Conservation (phyloP, 257 asterid genomes). For the Forsythia suspensa region DNA sequence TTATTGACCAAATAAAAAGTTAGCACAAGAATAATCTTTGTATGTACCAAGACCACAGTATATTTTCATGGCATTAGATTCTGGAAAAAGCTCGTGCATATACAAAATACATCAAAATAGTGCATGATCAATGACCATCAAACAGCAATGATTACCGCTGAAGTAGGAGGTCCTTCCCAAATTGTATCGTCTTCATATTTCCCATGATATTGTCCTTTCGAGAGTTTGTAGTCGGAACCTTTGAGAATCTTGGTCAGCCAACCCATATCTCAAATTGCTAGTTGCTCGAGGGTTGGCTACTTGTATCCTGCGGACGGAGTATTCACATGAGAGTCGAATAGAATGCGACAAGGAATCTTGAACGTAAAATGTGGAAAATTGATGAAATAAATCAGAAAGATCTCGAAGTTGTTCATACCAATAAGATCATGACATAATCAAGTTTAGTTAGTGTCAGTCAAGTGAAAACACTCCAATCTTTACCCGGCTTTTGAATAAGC, state of each 20-base stretch:
- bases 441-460: neutral
- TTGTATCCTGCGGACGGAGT: conserved; percentile 33
- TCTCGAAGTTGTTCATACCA: neutral
- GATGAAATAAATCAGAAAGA: conserved; percentile 1
- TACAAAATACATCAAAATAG: conserved; percentile 6
- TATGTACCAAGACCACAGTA: neutral
- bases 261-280: conserved; percentile 50
- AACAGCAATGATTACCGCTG: conserved; percentile 46
- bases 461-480: neutral
- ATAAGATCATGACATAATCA: neutral
- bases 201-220: conserved; percentile 76
- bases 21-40: conserved; percentile 2
- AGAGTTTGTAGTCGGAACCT: conserved; percentile 66
- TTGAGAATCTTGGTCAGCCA: conserved; percentile 84
- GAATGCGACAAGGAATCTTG: neutral
- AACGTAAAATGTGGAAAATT: neutral
- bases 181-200: conserved; percentile 57
- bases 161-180: conserved; percentile 62
- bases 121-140: neutral
- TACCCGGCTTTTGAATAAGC: neutral
- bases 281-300: conserved; percentile 20
- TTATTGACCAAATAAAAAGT: conserved; percentile 20
- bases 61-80: neutral
- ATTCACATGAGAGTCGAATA: neutral
- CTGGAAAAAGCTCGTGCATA: neutral